Evolutionary conservation across 495 filamentous ascomycete species (phyloP), one percentile per base, ranked within the genome.

Genomic region (Penicillium pulvis): DNA sequence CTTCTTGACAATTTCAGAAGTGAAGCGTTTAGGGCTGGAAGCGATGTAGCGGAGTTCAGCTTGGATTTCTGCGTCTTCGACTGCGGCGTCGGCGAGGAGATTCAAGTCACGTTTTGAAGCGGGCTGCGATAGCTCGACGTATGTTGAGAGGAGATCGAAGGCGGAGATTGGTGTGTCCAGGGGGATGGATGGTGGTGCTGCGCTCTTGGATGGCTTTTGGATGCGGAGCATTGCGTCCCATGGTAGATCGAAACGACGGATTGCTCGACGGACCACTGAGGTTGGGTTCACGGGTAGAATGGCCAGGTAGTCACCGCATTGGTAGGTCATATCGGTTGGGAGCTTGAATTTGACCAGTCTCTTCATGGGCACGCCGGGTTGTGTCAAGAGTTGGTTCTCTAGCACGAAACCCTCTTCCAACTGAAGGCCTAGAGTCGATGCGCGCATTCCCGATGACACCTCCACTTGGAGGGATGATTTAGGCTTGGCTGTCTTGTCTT

Each of bases 271-370:
- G 33, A 91, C 79, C 14, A 72, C 84, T 31, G 79, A 73, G 55
- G 74, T 75, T 6, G 85, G 83, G 64, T 92, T 92, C 16, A 89
- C 74, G 0, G 90, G 89, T 2, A 91, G 72, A 10, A 92, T 78
- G 2, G 88, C 86, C 1, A 93, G 81, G 64, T 93, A 92, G 62
- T 93, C 90, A 42, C 90, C 90, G 17, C 85, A 81, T 41, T 78
- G 76, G 68, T 92, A 93, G 6, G 78, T 77, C 77, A 86, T 83
- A 33, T 83, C 87, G 6, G 72, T 76, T 0, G 89, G 89, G 0
- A 93, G 73, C 48, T 83, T 75, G 54, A 93, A 79, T 55, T 85
- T 83, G 28, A 92, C 70, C 63, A 90, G 82, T 33, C 82, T 80
- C 74, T 91, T 91, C 30, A 75, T 69, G 0, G 85, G 79, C 14